phyloP scores from a whole-genome alignment of 2,329 filamentous ascomycete species.

The Ascocoryne sarcoides region DNA sequence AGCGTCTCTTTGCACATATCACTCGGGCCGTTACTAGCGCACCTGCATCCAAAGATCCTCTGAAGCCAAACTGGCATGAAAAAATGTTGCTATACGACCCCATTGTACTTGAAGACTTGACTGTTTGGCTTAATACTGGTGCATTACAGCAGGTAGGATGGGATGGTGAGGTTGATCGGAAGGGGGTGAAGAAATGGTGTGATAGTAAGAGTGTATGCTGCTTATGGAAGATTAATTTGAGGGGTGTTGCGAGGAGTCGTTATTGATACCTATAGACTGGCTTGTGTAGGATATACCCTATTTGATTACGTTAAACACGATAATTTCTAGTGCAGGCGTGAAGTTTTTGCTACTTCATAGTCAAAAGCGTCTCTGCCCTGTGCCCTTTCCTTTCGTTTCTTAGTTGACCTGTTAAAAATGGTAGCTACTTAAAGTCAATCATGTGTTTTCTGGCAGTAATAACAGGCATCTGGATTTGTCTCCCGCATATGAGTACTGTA shows the following conservation, averaged over 20 bases:
- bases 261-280: conserved; percentile 13
- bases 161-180: conserved; percentile 53
- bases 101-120: conserved; percentile 77
- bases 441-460: too few relatives aligned
- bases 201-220: conserved; percentile 81
- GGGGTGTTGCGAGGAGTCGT: conserved; percentile 20
- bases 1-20: conserved; percentile 42
- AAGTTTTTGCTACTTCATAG: too few relatives aligned
- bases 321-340: too few relatives aligned
- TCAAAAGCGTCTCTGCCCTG: too few relatives aligned
- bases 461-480: too few relatives aligned
- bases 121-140: conserved; percentile 71
- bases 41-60: conserved; percentile 40
- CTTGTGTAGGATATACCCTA: not conserved
- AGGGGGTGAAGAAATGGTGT: conserved; percentile 80
- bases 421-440: too few relatives aligned
- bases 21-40: conserved; percentile 44
- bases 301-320: not conserved
- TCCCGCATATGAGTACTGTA: too few relatives aligned
- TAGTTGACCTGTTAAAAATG: too few relatives aligned
- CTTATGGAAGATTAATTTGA: conserved; percentile 45
- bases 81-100: conserved; percentile 93
- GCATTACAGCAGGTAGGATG: conserved; percentile 54
- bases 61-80: conserved; percentile 69
- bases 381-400: too few relatives aligned